Conservation (phyloP, 805 yeast genomes). For the Wickerhamomyces strasburgensis region DNA sequence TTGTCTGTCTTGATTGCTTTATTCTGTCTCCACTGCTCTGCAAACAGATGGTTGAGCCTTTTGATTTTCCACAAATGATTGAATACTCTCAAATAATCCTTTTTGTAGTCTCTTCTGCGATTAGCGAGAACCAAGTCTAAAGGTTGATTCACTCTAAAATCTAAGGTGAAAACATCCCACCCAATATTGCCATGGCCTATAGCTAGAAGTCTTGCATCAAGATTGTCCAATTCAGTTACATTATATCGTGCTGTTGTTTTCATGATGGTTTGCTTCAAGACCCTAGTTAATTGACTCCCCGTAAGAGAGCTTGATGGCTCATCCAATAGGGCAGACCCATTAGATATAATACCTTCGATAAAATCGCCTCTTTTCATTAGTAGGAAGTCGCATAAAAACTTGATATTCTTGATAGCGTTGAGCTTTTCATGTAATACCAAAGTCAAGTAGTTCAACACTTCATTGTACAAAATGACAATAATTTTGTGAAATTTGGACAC, state of each 20-base stretch:
- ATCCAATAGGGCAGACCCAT: conserved; percentile 48
- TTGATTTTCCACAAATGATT: conserved; percentile 80
- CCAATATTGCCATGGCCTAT: conserved; percentile 70
- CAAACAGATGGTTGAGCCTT: conserved; percentile 51
- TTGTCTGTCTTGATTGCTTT: conserved; percentile 23
- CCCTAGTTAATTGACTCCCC: conserved; percentile 58
- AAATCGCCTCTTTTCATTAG: conserved; percentile 80
- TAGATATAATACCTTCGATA: conserved; percentile 55
- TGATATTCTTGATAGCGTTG: conserved; percentile 48
- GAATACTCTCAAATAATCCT: conserved; percentile 73
- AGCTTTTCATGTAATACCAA: conserved; percentile 44
- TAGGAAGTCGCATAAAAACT: conserved; percentile 58
- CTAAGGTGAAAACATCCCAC: conserved; percentile 91
- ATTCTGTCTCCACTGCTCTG: conserved; percentile 42
- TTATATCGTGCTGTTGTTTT: conserved; percentile 44
- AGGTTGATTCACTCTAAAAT: conserved; percentile 54
- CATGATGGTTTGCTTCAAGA: conserved; percentile 60
- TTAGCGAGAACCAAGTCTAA: conserved; percentile 53
- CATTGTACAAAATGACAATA: conserved; percentile 42
- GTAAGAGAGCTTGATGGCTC: conserved; percentile 61
- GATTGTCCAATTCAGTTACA: conserved; percentile 36
- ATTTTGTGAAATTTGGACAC: conserved; percentile 27
- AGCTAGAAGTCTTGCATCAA: conserved; percentile 82
- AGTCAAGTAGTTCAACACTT: conserved; percentile 49
- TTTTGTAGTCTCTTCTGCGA: conserved; percentile 36